Base-by-base conservation (phyloP, 2,329 filamentous ascomycete species). In the Botrytis fabae region DNA sequence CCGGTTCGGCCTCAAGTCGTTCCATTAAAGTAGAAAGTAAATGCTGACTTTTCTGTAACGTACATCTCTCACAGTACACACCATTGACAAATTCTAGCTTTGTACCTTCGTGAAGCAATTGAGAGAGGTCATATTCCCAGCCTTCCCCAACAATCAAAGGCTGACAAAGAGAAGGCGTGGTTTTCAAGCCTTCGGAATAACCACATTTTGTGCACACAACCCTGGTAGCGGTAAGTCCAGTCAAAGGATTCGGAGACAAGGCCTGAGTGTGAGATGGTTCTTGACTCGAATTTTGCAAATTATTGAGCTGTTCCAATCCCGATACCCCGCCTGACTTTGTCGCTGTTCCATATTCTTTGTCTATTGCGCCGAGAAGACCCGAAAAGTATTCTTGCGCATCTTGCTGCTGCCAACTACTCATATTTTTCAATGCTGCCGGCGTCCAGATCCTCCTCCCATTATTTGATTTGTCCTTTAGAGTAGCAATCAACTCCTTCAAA, bases 311-410 rank as follows among this genome's bases (percentile, higher is more conserved):
- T 68, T 79, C 78, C 20, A 80, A 77, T 28, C 77, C 78, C 32
- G 66, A 74, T 32, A 64, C 73, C 32, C 68, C 71, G 25, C 74
- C 63, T n/a, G 70, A 48, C 35, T 74, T 75, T 40, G 81, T 83
- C 63, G 86, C 86, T 76, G 86, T 87, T 32, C 85, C 84, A 59
- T 93, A 85, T 79, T 97, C 93, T 78, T 91, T 92, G 79, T 98
- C 93, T 42, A 97, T 85, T 78, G 95, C 91, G 77, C 95, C 94
- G 65, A 98, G 82, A 22, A 99, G 86, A 79, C 95, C 97, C 25
- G 94, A 95, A 79, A 93, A 98, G 81, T 98, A 99, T 82, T 99
- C 96, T 80, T 98, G 96, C 8, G 96, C 96, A 83, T 99, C 96
- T 82, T 99, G 96, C 81, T 98, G 96, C 77, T 97, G 93, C 89